Evolutionary conservation across 129 eudicot species (phyloP).

Genomic region (Mikania micrantha): DNA sequence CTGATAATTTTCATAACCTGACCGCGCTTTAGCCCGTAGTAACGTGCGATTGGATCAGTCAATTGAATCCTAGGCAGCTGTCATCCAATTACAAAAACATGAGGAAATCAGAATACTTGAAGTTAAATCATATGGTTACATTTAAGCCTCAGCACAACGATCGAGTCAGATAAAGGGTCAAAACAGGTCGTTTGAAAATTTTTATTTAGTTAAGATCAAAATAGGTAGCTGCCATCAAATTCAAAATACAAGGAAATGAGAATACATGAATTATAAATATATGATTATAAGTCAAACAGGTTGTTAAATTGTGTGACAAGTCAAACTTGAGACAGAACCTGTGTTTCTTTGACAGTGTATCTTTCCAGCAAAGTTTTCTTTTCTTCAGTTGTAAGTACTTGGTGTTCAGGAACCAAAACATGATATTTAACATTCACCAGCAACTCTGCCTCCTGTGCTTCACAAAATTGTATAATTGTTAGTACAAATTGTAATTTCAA

Average conservation of each 20-base stretch:
- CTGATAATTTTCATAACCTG: constrained; percentile 72
- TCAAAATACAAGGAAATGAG: neutral
- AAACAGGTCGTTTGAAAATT: too few relatives aligned
- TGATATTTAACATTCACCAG: constrained; percentile 68
- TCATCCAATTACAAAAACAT: neutral
- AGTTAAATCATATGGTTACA: too few relatives aligned
- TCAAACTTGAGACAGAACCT: constrained; percentile 29
- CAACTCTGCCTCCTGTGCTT: constrained; percentile 68
- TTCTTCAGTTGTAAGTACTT: constrained; percentile 56
- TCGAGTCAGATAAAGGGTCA: too few relatives aligned
- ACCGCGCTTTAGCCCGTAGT: constrained; percentile 68
- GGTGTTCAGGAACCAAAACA: constrained; percentile 69
- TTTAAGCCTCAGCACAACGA: too few relatives aligned
- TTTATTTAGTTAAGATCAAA: too few relatives aligned
- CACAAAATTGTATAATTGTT: neutral
- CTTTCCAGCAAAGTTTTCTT: constrained; percentile 74
- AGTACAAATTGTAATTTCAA: neutral
- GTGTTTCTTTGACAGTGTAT: constrained; percentile 83
- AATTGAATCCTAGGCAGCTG: constrained; percentile 79
- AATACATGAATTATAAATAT: neutral
- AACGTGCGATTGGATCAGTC: constrained; percentile 74
- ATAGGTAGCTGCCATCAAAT: constrained; percentile 45
- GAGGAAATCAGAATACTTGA: neutral
- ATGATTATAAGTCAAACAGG: neutral
- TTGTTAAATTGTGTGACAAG: neutral